These are phyloP conservation scores for Arabis alpina DNA, from an alignment of 345 rosid species.

Conservation along the genomic window DNA sequence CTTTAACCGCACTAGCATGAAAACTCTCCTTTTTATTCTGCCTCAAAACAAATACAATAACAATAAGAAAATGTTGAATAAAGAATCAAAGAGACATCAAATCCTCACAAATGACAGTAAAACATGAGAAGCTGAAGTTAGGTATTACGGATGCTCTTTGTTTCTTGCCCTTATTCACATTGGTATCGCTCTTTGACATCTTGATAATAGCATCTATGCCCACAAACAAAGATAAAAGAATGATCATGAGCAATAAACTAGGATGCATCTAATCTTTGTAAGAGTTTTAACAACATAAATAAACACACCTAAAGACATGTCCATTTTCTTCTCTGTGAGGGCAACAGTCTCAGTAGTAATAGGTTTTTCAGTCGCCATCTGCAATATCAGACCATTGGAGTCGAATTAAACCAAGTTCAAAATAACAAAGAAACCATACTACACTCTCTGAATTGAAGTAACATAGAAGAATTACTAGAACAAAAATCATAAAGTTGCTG, in stretches of 20 bases:
- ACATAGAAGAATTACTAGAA: neutral
- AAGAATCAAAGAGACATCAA: conserved; percentile 21
- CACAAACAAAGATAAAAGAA: conserved; percentile 15
- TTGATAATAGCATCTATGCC: conserved; percentile 75
- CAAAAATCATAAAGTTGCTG: neutral
- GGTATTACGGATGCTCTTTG: conserved; percentile 57
- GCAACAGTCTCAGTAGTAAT: conserved; percentile 78
- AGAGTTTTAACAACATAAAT: neutral
- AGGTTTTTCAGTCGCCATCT: conserved; percentile 70
- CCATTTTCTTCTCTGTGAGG: conserved; percentile 85
- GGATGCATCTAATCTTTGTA: neutral
- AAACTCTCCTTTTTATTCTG: conserved; percentile 68
- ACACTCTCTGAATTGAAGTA: neutral
- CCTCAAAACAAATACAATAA: neutral
- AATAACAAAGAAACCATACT: neutral
- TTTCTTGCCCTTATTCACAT: conserved; percentile 53
- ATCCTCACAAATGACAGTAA: neutral
- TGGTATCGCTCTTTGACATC: conserved; percentile 66
- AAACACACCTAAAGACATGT: conserved; percentile 77
- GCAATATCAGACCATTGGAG: neutral
- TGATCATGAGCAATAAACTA: conserved; percentile 15
- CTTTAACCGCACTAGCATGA: conserved; percentile 50
- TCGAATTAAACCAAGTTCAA: neutral
- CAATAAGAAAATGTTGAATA: conserved; percentile 14
- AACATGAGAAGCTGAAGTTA: neutral